Evolutionary conservation across 371 early-diverging fungal species (phyloP), one percentile per base, ranked within the genome.

Genomic region (Mortierella sp.): DNA sequence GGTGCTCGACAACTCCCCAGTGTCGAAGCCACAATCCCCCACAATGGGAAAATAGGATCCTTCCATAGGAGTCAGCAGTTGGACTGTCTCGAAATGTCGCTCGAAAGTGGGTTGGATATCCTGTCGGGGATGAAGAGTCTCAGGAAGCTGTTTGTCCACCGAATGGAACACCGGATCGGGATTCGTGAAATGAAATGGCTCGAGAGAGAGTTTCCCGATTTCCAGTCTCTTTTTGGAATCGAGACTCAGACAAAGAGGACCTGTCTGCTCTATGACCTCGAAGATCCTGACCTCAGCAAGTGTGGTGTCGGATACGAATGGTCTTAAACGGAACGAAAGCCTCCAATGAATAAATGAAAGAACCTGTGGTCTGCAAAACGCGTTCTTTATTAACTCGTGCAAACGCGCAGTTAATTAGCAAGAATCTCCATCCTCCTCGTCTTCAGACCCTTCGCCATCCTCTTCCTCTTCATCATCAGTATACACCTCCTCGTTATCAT

Each of bases 401-500:
- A 60, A 60, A 60, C 14, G 14, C 16, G 1, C 3, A 14, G 3
- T 5, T 32, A 5, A 35, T 35, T 63, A 63, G 63, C 63, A 63
- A 63, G 35, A 18, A 16, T 63, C 63, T 7, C 63, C 63, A 18
- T 63, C 63, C 18, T 63, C 63, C 2, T 51, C 51, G 21, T 51
- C 51, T 21, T 56, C 56, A 27, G 56, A 56, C 18, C 71, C 82
- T 6, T 82, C 82, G 4, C 72, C 75, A 14, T 82, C 81, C 1
- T 81, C 81, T 35, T 72, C 81, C 6, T 81, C 76, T 48, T 75
- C 83, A 0, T 73, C 76, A 7, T 76, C 81, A 11, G 54, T 75
- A 38, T 82, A 75, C 12, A 72, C 81, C 4, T 81, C 81, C 11
- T 81, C 81, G 6, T 80, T 72, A 49, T 78, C 79, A 7, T 71